These are phyloP conservation scores for Leccinum huronense DNA, from an alignment of 1,284 basidiomycete species.

Conservation along the genomic window DNA sequence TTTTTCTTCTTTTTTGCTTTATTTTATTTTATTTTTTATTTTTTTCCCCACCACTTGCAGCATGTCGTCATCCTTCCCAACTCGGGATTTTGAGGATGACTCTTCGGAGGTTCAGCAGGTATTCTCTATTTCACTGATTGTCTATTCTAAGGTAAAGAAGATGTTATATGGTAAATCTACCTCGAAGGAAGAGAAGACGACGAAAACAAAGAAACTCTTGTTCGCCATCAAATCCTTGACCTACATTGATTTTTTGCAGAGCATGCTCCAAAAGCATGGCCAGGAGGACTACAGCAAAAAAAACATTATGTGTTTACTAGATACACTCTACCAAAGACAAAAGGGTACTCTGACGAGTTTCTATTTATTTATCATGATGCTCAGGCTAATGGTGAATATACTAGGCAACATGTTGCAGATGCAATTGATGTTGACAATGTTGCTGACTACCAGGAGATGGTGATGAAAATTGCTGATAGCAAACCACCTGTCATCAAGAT, in stretches of 20 bases:
- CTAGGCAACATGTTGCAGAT: background rate
- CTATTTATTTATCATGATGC: background rate
- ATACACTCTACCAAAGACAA: conserved; percentile 4
- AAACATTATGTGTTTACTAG: background rate
- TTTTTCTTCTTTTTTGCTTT: no score
- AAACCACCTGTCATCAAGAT: background rate
- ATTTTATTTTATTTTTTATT: no score
- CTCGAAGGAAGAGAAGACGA: background rate
- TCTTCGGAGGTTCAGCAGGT: conserved; percentile 27
- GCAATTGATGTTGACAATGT: background rate
- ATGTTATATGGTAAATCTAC: background rate
- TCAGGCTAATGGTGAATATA: background rate
- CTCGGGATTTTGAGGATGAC: no score
- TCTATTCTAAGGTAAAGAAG: conserved; percentile 4
- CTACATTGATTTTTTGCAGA: background rate
- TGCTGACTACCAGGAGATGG: background rate
- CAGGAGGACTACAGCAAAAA: background rate
- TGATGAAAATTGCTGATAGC: background rate
- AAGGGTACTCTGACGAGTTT: background rate
- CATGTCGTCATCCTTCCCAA: no score
- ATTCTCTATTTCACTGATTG: conserved; percentile 9
- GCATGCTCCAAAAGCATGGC: conserved; percentile 3
- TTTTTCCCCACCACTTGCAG: no score
- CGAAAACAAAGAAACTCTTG: background rate
- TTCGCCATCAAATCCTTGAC: background rate